Percentiles rank a stretch among this genome's conserved stretches.
Conservation (phyloP, 176 grass and related monocot species). For the barley (Hordeum vulgare) region DNA sequence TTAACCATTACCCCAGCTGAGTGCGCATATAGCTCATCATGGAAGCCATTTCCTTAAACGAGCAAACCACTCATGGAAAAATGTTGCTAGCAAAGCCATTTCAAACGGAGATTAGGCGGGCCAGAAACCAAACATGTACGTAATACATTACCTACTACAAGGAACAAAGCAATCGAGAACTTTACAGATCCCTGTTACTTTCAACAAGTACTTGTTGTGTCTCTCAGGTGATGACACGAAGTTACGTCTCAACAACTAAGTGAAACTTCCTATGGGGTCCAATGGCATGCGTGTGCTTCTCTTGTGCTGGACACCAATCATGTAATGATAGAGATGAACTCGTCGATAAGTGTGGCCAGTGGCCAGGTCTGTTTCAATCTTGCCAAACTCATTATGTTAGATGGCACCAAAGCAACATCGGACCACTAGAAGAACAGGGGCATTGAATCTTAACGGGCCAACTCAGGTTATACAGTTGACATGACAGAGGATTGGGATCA, state of each 20-base stretch:
- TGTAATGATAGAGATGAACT: constrained; percentile 24
- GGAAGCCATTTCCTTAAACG: constrained; percentile 21
- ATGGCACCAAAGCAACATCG: constrained; percentile 32
- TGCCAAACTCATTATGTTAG: constrained; percentile 36
- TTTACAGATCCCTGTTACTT: constrained; percentile 17
- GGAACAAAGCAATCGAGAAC: constrained; percentile 2
- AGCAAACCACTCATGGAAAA: constrained; percentile 23
- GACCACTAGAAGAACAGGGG: constrained; percentile 10
- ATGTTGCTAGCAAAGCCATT: constrained; percentile 21
- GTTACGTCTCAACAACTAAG: not conserved
- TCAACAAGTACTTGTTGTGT: constrained; percentile 16
- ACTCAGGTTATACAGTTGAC: not conserved
- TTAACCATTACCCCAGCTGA: constrained; percentile 3
- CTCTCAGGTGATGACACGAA: constrained; percentile 13
- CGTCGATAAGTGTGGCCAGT: constrained; percentile 12
- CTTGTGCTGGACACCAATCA: constrained; percentile 23
- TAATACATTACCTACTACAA: constrained; percentile 19
- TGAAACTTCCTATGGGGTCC: constrained; percentile 1
- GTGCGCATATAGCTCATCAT: not conserved
- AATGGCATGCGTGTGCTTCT: not conserved
- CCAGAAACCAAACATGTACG: not conserved
- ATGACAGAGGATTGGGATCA: not conserved
- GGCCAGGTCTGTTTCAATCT: constrained; percentile 28
- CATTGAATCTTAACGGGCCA: constrained; percentile 35
- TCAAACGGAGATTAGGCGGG: not conserved